Base-by-base conservation (phyloP, 768 basidiomycete genomes). In the Mycena venus region DNA sequence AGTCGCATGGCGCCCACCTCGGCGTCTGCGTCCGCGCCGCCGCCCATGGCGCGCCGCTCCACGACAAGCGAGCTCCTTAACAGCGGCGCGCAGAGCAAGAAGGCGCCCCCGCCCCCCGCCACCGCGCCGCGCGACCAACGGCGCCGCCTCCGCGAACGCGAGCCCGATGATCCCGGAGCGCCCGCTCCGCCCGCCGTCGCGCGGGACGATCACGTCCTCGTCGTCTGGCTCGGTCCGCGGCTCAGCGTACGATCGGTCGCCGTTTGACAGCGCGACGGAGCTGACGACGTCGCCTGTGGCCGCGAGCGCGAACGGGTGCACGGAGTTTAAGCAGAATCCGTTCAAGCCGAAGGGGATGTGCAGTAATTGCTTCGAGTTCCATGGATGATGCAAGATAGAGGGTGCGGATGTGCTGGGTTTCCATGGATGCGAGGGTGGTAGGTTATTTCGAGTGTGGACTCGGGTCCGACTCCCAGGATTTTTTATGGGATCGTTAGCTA, bases 321-420 rank as follows among this genome's bases (percentile, higher is more conserved):
- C 74, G 27, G 85, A 87, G 56, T 93, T 94, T 82, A 89, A 89
- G 78, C 92, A 93, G 83, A 91, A 91, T 79, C 90, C 90, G 51
- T 91, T 91, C 84, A 91, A 93, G 83, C 85, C 87, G 56, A 87
- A 88, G 79, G 92, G 92, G 9, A 86, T 90, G 83, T 93, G 93
- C 82, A 91, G 86, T 74, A 91, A 90, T 75, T 95, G 93, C 81
- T 90, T 90, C 77, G 87, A 90, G 82, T 83, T 85, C 79, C 91
- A 92, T 78, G 80, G 79, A 29, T 83, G 75, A 77, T 17, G 11
- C 14, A 12, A 7, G 44, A 47, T 47, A n/a, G 23, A 10, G 23
- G 49, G 25, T 25, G n/a, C n/a, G 25, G 23, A 19, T 51, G 49
- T 12, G 49, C 23, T 51, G 15, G 14, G 49, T 51, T 27, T 51